phyloP scores from a whole-genome alignment of 2,329 filamentous ascomycete species.

The Lithohypha guttulata region DNA sequence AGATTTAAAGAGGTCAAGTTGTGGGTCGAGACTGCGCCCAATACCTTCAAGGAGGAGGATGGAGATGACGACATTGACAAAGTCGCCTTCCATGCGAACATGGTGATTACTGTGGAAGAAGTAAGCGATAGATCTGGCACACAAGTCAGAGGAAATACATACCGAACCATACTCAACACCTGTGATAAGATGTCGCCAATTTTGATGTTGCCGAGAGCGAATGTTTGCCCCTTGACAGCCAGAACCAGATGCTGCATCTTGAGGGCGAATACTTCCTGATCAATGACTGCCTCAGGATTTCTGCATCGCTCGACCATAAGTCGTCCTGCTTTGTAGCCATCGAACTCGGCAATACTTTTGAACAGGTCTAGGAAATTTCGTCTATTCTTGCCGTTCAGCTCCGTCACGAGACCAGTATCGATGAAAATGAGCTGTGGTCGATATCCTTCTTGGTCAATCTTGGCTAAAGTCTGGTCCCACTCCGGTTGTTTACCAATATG shows the following conservation, averaged over 20 bases:
- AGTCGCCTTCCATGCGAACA: slow-evolving; percentile 89
- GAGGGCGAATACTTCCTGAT: slow-evolving; percentile 81
- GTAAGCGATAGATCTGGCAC: too few species aligned
- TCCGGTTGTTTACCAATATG: slow-evolving; percentile 54
- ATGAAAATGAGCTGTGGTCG: slow-evolving; percentile 94
- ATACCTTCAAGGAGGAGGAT: slow-evolving; percentile 92
- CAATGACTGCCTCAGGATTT: slow-evolving; percentile 79
- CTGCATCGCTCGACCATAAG: slow-evolving; percentile 94
- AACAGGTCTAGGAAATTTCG: slow-evolving; percentile 91
- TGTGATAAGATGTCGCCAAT: slow-evolving; percentile 91
- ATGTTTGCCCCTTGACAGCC: slow-evolving; percentile 77
- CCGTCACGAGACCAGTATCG: slow-evolving; percentile 88
- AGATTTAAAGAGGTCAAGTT: slow-evolving; percentile 75
- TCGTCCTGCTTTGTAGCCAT: slow-evolving; percentile 87
- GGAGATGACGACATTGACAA: slow-evolving; percentile 94
- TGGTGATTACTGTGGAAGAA: too few species aligned
- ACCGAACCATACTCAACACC: slow-evolving; percentile 79
- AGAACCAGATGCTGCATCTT: slow-evolving; percentile 96
- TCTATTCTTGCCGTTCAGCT: slow-evolving; percentile 77
- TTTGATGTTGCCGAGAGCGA: slow-evolving; percentile 86
- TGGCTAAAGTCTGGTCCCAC: slow-evolving; percentile 63
- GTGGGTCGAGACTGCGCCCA: slow-evolving; percentile 72
- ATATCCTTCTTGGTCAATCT: slow-evolving; percentile 79
- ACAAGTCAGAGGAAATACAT: too few species aligned
- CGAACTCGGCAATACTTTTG: slow-evolving; percentile 89